phyloP scores from a whole-genome alignment of 805 yeast genomes.

The Suhomyces vadensis region DNA sequence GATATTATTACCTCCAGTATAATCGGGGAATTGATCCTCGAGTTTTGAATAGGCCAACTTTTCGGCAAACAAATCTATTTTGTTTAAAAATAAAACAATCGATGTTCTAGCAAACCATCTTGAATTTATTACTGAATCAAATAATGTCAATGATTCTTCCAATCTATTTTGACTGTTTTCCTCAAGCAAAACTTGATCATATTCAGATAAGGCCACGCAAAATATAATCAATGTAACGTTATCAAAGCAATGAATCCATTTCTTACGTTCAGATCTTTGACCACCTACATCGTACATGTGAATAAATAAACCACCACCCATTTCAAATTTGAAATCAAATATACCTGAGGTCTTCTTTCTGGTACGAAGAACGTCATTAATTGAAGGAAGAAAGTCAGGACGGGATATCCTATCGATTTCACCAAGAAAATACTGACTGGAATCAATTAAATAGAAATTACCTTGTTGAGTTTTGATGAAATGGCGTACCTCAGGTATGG shows the following conservation, averaged over 20 bases:
- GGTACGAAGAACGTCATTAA: slow-evolving; percentile 78
- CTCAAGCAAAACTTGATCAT: slow-evolving; percentile 79
- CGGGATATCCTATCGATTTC: slow-evolving; percentile 61
- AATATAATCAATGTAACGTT: slow-evolving; percentile 87
- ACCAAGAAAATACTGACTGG: slow-evolving; percentile 75
- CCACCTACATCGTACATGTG: slow-evolving; percentile 86
- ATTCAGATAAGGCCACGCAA: slow-evolving; percentile 88
- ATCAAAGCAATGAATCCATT: slow-evolving; percentile 97
- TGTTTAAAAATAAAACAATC: slow-evolving; percentile 81
- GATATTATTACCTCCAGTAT: slow-evolving; percentile 85
- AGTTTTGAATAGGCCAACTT: slow-evolving; percentile 80
- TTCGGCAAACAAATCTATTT: slow-evolving; percentile 86
- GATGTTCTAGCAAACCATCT: slow-evolving; percentile 91
- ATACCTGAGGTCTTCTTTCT: slow-evolving; percentile 93
- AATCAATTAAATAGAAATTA: slow-evolving; percentile 81
- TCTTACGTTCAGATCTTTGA: slow-evolving; percentile 91
- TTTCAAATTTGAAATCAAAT: slow-evolving; percentile 74
- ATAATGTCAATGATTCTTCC: slow-evolving; percentile 64
- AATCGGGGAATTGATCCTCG: slow-evolving; percentile 83
- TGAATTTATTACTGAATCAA: slow-evolving; percentile 88
- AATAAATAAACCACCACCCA: slow-evolving; percentile 53
- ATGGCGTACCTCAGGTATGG: slow-evolving; percentile 53
- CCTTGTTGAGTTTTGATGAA: slow-evolving; percentile 61
- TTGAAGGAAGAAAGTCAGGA: slow-evolving; percentile 66
- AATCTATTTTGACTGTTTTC: slow-evolving; percentile 29